These are phyloP conservation scores for Pelargonium fulgidum DNA, from an alignment of 441 rosid species.

Conservation along the genomic window DNA sequence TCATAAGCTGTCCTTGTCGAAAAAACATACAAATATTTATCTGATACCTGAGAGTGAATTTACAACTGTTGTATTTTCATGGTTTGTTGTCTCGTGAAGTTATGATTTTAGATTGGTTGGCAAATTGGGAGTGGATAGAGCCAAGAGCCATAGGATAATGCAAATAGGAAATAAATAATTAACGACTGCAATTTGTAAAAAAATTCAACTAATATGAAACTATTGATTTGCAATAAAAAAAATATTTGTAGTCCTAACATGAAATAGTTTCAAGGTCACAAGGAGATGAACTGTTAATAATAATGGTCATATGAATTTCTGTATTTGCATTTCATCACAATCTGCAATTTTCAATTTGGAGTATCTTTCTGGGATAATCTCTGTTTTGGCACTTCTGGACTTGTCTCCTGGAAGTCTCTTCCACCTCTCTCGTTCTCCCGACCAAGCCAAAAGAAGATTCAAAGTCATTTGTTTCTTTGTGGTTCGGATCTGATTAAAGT, in stretches of 20 bases:
- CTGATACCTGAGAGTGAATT: not conserved
- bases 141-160: not conserved
- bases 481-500: not conserved
- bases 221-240: not conserved
- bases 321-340: not conserved
- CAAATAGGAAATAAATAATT: not conserved
- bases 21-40: too few relatives aligned
- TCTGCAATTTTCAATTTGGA: not conserved
- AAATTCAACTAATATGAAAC: too few relatives aligned
- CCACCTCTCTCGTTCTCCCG: not conserved
- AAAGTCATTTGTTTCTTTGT: not conserved
- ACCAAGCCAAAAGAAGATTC: not conserved
- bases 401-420: not conserved
- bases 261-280: not conserved
- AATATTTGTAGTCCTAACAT: not conserved
- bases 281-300: not conserved
- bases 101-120: constrained; percentile 4
- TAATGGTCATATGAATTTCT: not conserved
- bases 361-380: not conserved
- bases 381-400: not conserved
- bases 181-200: too few relatives aligned
- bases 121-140: not conserved
- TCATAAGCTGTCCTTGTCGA: too few relatives aligned
- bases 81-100: constrained; percentile 1
- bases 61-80: not conserved